A percentile compares a stretch with the other conserved stretches of the same genome.
These are phyloP conservation scores for Heterobasidion irregulare DNA, from an alignment of 1,284 basidiomycete species.

Conservation along the genomic window DNA sequence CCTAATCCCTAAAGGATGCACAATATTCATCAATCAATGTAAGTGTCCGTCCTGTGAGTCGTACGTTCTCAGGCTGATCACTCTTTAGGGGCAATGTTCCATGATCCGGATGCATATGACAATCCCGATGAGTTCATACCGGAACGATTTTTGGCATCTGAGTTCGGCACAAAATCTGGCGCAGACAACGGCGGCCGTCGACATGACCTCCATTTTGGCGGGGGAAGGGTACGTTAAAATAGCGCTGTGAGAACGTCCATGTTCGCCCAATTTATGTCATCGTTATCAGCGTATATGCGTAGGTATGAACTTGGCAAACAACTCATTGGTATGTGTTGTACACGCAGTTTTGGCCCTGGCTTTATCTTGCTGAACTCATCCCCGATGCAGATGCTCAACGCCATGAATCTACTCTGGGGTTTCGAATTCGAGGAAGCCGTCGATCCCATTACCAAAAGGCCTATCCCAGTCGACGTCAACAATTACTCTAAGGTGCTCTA, in stretches of 20 bases:
- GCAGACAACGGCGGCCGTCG: background rate
- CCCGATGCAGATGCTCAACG: conserved; percentile 3
- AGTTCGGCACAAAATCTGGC: background rate
- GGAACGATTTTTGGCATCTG: background rate
- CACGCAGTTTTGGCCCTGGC: background rate
- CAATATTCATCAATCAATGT: background rate
- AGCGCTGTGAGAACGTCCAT: background rate
- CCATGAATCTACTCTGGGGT: conserved; percentile 9
- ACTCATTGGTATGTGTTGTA: background rate
- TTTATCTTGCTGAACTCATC: background rate
- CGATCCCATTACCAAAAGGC: conserved; percentile 1
- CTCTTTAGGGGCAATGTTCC: background rate
- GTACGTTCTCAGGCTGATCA: too few species aligned
- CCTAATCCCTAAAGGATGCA: background rate
- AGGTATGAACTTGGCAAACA: background rate
- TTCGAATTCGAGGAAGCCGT: conserved; percentile 5
- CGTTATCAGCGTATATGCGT: background rate
- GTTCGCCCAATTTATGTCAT: background rate
- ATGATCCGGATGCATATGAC: background rate
- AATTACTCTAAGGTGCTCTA: background rate
- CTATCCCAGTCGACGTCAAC: background rate
- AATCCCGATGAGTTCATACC: background rate
- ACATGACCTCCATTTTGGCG: background rate
- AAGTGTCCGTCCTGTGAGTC: background rate
- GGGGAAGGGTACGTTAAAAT: background rate